Evolutionary conservation across 2,329 filamentous ascomycete genomes (phyloP).

Genomic region (Coniochaeta hoffmannii): DNA sequence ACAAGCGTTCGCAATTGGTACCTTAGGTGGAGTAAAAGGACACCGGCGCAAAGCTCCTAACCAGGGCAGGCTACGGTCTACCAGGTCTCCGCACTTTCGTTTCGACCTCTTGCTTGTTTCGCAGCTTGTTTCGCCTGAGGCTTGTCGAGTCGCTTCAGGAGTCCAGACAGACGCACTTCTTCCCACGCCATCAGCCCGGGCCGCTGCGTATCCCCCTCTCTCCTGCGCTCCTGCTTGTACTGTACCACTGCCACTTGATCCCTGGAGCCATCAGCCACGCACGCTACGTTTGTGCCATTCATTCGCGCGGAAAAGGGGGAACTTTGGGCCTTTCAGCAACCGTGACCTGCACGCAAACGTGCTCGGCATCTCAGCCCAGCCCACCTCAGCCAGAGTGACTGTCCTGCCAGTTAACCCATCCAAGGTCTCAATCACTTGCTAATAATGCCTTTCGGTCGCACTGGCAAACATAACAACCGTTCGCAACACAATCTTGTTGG

Average conservation of each 20-base stretch:
- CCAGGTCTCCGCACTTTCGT: not conserved
- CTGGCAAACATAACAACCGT: conserved; percentile 48
- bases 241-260: not conserved
- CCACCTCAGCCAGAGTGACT: not conserved
- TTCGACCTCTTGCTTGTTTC: not conserved
- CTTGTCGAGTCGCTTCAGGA: not conserved
- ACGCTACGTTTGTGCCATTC: not conserved
- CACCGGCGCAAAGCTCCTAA: not conserved
- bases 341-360: not conserved
- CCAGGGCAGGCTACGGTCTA: not conserved
- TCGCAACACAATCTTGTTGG: conserved; percentile 49
- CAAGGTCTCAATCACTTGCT: not conserved
- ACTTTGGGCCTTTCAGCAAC: not conserved
- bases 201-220: not conserved
- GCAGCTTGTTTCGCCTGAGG: not conserved
- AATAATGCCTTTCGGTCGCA: conserved; percentile 48
- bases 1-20: not conserved
- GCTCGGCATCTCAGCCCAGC: not conserved
- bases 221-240: not conserved
- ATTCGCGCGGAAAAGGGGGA: not conserved
- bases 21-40: not conserved
- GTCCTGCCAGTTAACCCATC: not conserved
- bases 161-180: not conserved
- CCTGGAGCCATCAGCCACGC: not conserved
- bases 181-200: not conserved